Percentiles rank a stretch among this genome's conserved stretches.
Conservation (phyloP, 2,329 filamentous ascomycete genomes). For the Diaporthe australafricana region DNA sequence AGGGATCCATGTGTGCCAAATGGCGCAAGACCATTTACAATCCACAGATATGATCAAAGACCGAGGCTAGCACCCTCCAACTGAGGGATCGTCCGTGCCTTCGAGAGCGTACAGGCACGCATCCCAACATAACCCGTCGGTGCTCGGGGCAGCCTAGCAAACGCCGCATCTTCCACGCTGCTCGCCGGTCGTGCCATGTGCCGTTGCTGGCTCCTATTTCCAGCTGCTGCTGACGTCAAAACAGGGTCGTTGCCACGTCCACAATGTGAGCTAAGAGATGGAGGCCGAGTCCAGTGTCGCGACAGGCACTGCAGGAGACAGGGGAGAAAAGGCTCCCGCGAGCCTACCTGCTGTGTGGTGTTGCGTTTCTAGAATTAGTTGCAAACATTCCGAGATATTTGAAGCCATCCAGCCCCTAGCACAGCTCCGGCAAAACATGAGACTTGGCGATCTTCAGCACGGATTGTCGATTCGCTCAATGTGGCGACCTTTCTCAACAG, state of each 20-base stretch:
- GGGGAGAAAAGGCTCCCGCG: neutral
- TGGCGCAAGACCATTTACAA: neutral
- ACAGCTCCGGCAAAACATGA: neutral
- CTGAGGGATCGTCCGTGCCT: neutral
- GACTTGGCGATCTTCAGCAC: neutral
- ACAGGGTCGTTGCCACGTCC: neutral
- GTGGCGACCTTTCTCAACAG: neutral
- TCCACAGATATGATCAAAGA: neutral
- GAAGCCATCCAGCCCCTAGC: neutral
- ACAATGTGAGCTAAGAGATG: neutral
- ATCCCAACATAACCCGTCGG: neutral
- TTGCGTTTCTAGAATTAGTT: neutral
- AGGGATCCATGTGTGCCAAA: neutral
- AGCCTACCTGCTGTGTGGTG: neutral
- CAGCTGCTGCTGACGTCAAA: neutral
- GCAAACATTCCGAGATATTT: neutral
- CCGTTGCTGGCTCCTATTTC: neutral
- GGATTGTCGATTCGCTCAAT: neutral
- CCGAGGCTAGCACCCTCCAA: neutral
- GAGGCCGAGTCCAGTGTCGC: neutral
- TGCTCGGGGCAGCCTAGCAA: neutral
- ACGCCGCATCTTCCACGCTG: neutral
- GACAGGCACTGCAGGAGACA: neutral
- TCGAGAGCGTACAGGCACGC: neutral
- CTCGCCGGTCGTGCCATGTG: neutral